Conservation (phyloP, 2,329 filamentous ascomycete genomes). For the Colletotrichum sansevieriae region DNA sequence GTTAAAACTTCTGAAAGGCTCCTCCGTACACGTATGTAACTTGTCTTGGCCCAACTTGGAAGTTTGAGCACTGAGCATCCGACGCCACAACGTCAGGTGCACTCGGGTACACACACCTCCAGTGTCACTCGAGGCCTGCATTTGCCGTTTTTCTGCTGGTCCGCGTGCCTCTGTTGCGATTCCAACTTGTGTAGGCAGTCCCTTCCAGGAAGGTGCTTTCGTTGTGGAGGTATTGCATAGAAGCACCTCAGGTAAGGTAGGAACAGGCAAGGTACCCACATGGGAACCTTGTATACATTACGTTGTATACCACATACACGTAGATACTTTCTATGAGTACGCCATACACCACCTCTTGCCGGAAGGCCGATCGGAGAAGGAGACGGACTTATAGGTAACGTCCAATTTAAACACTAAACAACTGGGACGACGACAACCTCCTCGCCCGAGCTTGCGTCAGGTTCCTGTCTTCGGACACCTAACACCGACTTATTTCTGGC, state of each 20-base stretch:
- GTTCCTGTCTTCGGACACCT: not conserved
- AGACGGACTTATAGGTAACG: conserved; percentile 17
- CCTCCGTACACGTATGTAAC: too few relatives aligned
- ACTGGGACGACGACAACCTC: not conserved
- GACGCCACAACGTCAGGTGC: conserved; percentile 33
- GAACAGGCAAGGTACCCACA: too few relatives aligned
- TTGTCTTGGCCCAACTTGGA: conserved; percentile 19
- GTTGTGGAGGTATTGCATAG: too few relatives aligned
- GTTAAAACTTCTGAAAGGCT: too few relatives aligned
- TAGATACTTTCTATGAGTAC: not conserved
- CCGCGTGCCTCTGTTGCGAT: conserved; percentile 11
- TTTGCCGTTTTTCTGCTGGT: not conserved
- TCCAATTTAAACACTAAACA: conserved; percentile 1
- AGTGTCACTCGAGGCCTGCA: too few relatives aligned
- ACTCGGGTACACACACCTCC: not conserved
- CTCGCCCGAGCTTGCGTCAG: conserved; percentile 32
- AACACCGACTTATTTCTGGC: not conserved
- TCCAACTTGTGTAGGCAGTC: conserved; percentile 9
- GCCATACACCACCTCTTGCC: not conserved
- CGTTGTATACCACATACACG: not conserved
- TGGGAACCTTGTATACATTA: too few relatives aligned
- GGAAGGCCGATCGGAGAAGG: conserved; percentile 12
- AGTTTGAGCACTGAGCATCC: conserved; percentile 38
- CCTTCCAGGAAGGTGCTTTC: conserved; percentile 1
- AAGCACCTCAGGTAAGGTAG: too few relatives aligned